These are phyloP conservation scores for Diaporthe ampelina DNA, from an alignment of 2,329 filamentous ascomycete genomes.

Conservation along the genomic window DNA sequence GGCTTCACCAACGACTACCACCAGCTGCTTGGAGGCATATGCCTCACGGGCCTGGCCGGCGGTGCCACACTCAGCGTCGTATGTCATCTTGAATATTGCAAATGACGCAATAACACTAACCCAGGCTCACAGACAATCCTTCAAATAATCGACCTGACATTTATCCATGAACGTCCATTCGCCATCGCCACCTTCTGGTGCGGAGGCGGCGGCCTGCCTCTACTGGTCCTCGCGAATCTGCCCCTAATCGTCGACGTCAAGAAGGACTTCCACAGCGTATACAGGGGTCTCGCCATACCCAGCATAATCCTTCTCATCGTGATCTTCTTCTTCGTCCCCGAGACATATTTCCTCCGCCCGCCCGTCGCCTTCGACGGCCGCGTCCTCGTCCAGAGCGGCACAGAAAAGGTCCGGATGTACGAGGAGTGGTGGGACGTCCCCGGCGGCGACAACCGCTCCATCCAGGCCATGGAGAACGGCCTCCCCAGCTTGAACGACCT, in stretches of 20 bases:
- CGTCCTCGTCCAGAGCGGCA: slow-evolving; percentile 53
- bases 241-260: slow-evolving; percentile 47
- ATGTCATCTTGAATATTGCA: slow-evolving; percentile 27
- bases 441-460: slow-evolving; percentile 26
- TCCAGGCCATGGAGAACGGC: slow-evolving; percentile 36
- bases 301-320: slow-evolving; percentile 47
- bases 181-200: slow-evolving; percentile 53
- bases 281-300: slow-evolving; percentile 49
- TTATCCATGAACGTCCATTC: slow-evolving; percentile 54
- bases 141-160: slow-evolving; percentile 55
- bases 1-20: slow-evolving; percentile 47
- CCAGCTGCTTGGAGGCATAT: slow-evolving; percentile 48
- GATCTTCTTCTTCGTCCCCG: slow-evolving; percentile 51
- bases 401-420: slow-evolving; percentile 55
- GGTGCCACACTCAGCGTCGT: slow-evolving; percentile 50
- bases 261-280: slow-evolving; percentile 52
- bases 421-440: slow-evolving; percentile 49
- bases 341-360: slow-evolving; percentile 57
- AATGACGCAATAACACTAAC: slow-evolving; percentile 22
- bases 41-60: slow-evolving; percentile 51
- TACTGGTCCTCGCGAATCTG: slow-evolving; percentile 46
- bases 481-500: slow-evolving; percentile 25
- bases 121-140: slow-evolving; percentile 48
- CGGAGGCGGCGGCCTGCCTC: slow-evolving; percentile 46
- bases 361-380: slow-evolving; percentile 57